Base-by-base conservation (phyloP, 768 basidiomycete genomes). In the Kwoniella pini region DNA sequence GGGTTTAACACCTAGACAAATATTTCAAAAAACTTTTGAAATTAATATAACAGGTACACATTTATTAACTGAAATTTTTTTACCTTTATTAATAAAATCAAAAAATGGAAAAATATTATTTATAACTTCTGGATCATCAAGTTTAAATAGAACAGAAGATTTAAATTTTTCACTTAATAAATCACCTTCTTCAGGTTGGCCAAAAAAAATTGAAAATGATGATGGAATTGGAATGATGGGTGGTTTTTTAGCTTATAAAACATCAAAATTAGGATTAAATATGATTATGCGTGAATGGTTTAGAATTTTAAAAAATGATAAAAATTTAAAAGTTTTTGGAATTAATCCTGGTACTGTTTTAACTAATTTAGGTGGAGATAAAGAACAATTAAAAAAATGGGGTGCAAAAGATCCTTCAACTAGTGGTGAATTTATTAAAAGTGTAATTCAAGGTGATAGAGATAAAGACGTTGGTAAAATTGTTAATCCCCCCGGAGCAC, bases 271-370 rank as follows among this genome's bases (percentile, higher is more conserved):
- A 13, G 57, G 33, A 7, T 15, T 50, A 21, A 51, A 49, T 21
- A 58, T 58, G 57, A 24, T 51, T 19, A 50, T 50, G 45, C 28
- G 48, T 17, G 57, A 58, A 22, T 58, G 57, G 57, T 10, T 15
- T 27, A 48, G 44, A 17, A 39, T 22, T 9, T 21, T 58, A 12
- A 39, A 27, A 43, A 58, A 58, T 27, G 57, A 50, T 50, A 15
- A 36, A 15, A 26, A 38, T 21, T 36, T 58, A 4, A 58, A 54
- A 27, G 62, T 66, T 6, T 54, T 27, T 21, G 26, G 24, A 22
- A 57, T 66, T 22, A 44, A 54, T 21, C 64, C 64, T 19, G 64
- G 64, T 9, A 48, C 62, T 9, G 38, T 66, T 11, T 62, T 54
- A 3, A 63, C 64, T n/a, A 45, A 43, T 24, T 45, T 66, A 12